Conservation (phyloP, 1,139 yeast species). For the Candida buenavistaensis region DNA sequence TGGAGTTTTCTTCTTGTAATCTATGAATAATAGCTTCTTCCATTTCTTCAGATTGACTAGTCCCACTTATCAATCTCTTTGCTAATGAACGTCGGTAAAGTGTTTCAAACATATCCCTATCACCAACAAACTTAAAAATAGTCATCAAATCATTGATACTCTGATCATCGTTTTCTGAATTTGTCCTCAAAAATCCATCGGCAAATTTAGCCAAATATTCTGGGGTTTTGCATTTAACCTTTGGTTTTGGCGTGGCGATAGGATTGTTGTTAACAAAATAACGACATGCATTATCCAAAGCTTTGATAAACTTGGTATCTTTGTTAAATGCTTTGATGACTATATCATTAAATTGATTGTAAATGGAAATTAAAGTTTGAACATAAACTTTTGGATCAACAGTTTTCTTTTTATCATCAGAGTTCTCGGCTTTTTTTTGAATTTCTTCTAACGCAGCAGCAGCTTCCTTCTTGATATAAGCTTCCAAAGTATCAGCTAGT, state of each 20-base stretch:
- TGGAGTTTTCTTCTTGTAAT: slow-evolving; percentile 85
- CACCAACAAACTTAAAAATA: slow-evolving; percentile 84
- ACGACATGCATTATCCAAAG: slow-evolving; percentile 88
- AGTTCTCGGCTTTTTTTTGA: slow-evolving; percentile 46
- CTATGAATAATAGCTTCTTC: slow-evolving; percentile 87
- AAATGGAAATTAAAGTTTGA: slow-evolving; percentile 70
- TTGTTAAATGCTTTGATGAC: slow-evolving; percentile 71
- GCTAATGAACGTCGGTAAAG: slow-evolving; percentile 89
- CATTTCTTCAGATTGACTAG: slow-evolving; percentile 79
- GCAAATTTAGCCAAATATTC: slow-evolving; percentile 89
- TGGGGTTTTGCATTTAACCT: slow-evolving; percentile 66
- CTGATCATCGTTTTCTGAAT: slow-evolving; percentile 73
- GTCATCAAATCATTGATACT: slow-evolving; percentile 83
- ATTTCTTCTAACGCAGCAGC: slow-evolving; percentile 65
- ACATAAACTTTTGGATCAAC: slow-evolving; percentile 81
- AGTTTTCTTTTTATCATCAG: slow-evolving; percentile 19
- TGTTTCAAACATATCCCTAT: slow-evolving; percentile 93
- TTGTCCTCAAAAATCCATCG: slow-evolving; percentile 77
- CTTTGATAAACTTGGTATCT: slow-evolving; percentile 79
- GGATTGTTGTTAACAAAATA: slow-evolving; percentile 79
- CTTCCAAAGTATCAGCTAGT: slow-evolving; percentile 70
- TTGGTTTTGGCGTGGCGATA: slow-evolving; percentile 66
- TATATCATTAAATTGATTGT: slow-evolving; percentile 64
- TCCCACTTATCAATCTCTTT: slow-evolving; percentile 81
- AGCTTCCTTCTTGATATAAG: slow-evolving; percentile 75